Conservation (phyloP, 352 stramenopile genomes). For the Globisporangium canariense region DNA sequence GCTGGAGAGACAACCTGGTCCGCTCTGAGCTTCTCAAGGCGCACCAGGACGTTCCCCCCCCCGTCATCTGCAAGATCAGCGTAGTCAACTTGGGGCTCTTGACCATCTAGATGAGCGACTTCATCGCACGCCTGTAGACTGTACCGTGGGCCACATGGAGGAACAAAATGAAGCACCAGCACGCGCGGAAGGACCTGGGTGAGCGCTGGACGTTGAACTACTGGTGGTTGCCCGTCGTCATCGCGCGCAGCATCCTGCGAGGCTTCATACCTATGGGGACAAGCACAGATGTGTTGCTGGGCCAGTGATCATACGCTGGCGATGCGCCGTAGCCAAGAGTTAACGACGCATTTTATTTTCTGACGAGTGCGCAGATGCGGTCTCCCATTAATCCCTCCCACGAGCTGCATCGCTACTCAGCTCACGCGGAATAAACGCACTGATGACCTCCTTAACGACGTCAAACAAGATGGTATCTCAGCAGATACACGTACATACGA, state of each 20-base stretch:
- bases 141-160: neutral
- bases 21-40: too few relatives aligned
- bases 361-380: too few relatives aligned
- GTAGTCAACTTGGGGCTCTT: neutral
- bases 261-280: neutral
- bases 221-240: neutral
- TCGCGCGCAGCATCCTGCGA: neutral
- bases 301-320: too few relatives aligned
- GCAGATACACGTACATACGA: neutral
- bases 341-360: too few relatives aligned
- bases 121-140: neutral
- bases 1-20: neutral
- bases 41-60: neutral
- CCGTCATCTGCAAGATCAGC: neutral
- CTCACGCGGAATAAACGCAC: too few relatives aligned
- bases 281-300: neutral
- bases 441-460: neutral
- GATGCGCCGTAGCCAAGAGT: too few relatives aligned
- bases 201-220: conserved; percentile 2
- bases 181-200: neutral
- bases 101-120: neutral
- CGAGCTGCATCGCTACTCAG: too few relatives aligned
- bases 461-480: neutral
- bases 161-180: neutral
- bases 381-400: too few relatives aligned